A percentile compares a stretch with the other conserved stretches of the same genome.
Evolutionary conservation across 139 green algal species (phyloP).

Genomic region (Chlamydomonas sp.): DNA sequence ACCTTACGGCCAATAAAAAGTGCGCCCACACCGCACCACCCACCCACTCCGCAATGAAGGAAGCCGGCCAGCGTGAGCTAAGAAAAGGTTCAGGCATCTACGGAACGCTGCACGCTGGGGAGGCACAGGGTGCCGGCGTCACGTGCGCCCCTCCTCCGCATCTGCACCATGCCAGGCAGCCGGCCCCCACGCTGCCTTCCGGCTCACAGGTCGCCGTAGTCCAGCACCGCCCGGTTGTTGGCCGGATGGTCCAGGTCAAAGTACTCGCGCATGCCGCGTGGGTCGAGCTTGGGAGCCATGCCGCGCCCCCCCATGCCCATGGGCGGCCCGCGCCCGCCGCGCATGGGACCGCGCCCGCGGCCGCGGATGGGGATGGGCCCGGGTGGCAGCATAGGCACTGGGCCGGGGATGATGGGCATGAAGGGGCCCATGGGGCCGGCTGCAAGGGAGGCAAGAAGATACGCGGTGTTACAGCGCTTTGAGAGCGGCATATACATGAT

Average conservation of each 20-base stretch:
- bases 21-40: too few species aligned
- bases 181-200: too few species aligned
- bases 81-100: too few species aligned
- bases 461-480: too few species aligned
- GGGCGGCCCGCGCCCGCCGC: not conserved
- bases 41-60: too few species aligned
- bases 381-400: slow-evolving; percentile 25
- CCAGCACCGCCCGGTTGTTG: slow-evolving; percentile 87
- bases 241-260: slow-evolving; percentile 84
- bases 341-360: slow-evolving; percentile 11
- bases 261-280: slow-evolving; percentile 67
- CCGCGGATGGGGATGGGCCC: slow-evolving; percentile 41
- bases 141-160: too few species aligned
- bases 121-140: too few species aligned
- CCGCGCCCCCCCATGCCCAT: slow-evolving; percentile 18
- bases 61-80: too few species aligned
- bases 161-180: too few species aligned
- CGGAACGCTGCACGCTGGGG: too few species aligned
- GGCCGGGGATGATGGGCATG: slow-evolving; percentile 42
- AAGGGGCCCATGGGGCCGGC: slow-evolving; percentile 65
- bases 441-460: slow-evolving; percentile 2
- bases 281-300: slow-evolving; percentile 43
- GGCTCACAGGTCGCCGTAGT: slow-evolving; percentile 86
- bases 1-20: too few species aligned
- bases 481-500: too few species aligned